Evolutionary conservation across 192 early-diverging fungal genomes (phyloP).

Genomic region (Rhizophagus clarus): DNA sequence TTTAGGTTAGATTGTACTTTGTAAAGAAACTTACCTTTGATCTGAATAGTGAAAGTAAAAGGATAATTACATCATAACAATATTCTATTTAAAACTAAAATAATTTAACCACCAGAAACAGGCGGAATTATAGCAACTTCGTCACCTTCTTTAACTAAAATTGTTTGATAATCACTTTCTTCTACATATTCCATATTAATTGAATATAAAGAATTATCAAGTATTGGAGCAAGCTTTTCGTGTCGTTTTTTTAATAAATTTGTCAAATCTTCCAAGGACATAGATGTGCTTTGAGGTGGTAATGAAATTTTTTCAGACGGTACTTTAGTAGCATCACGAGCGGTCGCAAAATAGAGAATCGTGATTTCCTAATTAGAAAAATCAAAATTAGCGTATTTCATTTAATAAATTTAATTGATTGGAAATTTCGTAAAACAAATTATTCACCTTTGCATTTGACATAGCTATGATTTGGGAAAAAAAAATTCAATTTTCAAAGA

Average conservation of each 20-base stretch:
- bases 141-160: constrained; percentile 52
- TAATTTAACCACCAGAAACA: constrained; percentile 60
- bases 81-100: not conserved
- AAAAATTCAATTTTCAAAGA: no score
- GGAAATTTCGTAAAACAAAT: not conserved
- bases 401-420: not conserved
- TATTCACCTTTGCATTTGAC: not conserved
- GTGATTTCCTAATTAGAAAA: constrained; percentile 35
- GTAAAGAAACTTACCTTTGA: no score
- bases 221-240: constrained; percentile 38
- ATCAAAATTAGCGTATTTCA: not conserved
- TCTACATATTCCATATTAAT: constrained; percentile 69
- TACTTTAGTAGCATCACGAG: constrained; percentile 50
- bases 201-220: constrained; percentile 56
- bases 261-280: constrained; percentile 20
- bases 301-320: constrained; percentile 49
- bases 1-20: no score
- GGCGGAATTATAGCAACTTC: constrained; percentile 70
- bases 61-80: no score
- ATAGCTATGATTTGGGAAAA: not conserved
- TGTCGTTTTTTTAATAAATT: constrained; percentile 33
- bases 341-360: constrained; percentile 64
- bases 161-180: constrained; percentile 43
- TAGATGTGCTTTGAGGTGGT: constrained; percentile 29
- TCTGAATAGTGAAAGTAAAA: no score